Percentiles rank a stretch among this genome's conserved stretches.
Conservation (phyloP, 306 rosid genomes). For the Arachis hypogaea region DNA sequence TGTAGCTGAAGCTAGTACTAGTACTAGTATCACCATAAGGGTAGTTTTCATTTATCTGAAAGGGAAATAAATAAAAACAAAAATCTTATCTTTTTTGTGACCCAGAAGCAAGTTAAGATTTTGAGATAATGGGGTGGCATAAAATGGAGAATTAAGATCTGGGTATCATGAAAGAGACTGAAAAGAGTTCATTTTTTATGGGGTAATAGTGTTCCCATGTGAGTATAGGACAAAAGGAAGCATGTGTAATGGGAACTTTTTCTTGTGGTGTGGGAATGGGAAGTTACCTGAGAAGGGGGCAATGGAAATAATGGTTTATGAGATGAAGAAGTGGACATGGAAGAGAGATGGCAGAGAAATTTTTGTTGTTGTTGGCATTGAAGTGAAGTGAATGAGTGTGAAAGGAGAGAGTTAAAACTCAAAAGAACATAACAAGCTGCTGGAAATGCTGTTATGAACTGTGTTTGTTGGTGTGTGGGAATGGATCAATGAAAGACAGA, state of each 20-base stretch:
- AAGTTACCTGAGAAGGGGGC: constrained; percentile 25
- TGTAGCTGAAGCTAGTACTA: constrained; percentile 47
- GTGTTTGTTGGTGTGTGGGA: neutral
- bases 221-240: constrained; percentile 50
- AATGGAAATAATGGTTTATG: constrained; percentile 36
- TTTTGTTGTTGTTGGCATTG: neutral
- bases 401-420: neutral
- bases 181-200: constrained; percentile 12
- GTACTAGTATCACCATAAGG: constrained; percentile 56
- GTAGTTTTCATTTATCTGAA: constrained; percentile 43
- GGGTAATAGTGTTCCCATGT: constrained; percentile 24
- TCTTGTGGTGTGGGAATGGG: constrained; percentile 44
- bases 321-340: constrained; percentile 36
- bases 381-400: constrained; percentile 28
- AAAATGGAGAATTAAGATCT: constrained; percentile 44
- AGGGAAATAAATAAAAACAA: neutral
- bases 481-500: constrained; percentile 58
- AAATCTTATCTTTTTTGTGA: constrained; percentile 23
- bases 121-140: constrained; percentile 26
- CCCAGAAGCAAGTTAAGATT: constrained; percentile 16
- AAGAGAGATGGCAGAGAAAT: constrained; percentile 17
- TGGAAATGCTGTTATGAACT: constrained; percentile 29
- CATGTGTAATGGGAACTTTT: constrained; percentile 51
- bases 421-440: constrained; percentile 36
- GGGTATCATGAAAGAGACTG: constrained; percentile 37